These are phyloP conservation scores for Penicillium subrubescens DNA, from an alignment of 495 filamentous ascomycete species.

Conservation along the genomic window DNA sequence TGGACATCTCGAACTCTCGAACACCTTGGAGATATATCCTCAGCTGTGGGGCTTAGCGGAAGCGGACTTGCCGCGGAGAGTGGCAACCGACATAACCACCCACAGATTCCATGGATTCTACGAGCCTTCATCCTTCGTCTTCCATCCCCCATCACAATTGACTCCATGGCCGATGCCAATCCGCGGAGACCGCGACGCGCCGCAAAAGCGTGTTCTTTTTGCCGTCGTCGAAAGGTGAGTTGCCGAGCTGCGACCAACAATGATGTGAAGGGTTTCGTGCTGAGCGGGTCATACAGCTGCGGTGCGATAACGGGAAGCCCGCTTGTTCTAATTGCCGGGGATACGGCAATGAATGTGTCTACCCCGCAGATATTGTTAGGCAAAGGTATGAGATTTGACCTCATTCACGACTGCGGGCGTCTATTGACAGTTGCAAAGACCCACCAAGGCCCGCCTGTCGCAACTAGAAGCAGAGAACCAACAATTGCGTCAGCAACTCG, in stretches of 20 bases:
- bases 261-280: neutral
- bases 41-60: slow-evolving; percentile 9
- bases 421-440: slow-evolving; percentile 11
- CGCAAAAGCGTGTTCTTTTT: slow-evolving; percentile 31
- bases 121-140: neutral
- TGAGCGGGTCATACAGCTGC: slow-evolving; percentile 23
- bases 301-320: slow-evolving; percentile 32
- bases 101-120: slow-evolving; percentile 2
- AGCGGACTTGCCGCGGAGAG: slow-evolving; percentile 21
- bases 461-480: slow-evolving; percentile 31
- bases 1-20: neutral
- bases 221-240: slow-evolving; percentile 33
- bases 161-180: slow-evolving; percentile 10
- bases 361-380: slow-evolving; percentile 11
- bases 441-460: slow-evolving; percentile 29
- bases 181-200: slow-evolving; percentile 22
- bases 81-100: neutral
- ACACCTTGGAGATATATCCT: neutral
- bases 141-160: neutral
- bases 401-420: neutral
- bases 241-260: neutral
- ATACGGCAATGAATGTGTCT: slow-evolving; percentile 24
- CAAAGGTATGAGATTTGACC: slow-evolving; percentile 19
- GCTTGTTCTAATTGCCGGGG: slow-evolving; percentile 30
- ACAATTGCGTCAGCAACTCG: slow-evolving; percentile 19